phyloP scores from a whole-genome alignment of 257 asterid species.

The Oldenlandia corymbosa region DNA sequence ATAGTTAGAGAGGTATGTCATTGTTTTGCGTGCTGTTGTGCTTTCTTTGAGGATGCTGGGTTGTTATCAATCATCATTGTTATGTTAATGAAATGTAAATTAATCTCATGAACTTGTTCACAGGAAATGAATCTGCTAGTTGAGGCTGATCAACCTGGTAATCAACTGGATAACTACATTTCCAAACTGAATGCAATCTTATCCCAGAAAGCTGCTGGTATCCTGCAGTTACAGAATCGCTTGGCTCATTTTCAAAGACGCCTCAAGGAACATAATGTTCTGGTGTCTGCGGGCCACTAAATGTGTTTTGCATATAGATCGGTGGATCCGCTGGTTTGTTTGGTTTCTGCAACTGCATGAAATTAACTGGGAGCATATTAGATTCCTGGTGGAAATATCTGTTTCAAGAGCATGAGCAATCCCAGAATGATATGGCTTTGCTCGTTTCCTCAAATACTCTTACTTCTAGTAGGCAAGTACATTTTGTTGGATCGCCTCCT shows the following conservation, averaged over 20 bases:
- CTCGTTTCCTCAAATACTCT: constrained; percentile 14
- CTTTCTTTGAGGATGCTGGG: neutral
- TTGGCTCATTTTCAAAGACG: constrained; percentile 79
- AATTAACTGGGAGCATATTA: constrained; percentile 17
- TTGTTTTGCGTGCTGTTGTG: constrained; percentile 7
- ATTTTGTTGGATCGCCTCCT: constrained; percentile 9
- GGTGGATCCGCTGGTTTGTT: constrained; percentile 11
- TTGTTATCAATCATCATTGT: neutral
- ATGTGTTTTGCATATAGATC: constrained; percentile 5
- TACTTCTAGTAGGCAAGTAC: constrained; percentile 3
- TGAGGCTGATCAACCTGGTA: constrained; percentile 95
- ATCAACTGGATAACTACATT: constrained; percentile 69
- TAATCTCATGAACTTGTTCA: constrained; percentile 3
- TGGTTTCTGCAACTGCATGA: constrained; percentile 10
- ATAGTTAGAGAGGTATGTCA: constrained; percentile 84
- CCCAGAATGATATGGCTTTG: constrained; percentile 7
- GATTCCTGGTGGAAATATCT: constrained; percentile 13
- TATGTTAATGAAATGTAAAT: neutral
- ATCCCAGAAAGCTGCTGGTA: constrained; percentile 86
- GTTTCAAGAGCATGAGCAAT: neutral
- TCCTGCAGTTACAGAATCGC: constrained; percentile 72
- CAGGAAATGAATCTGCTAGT: constrained; percentile 97
- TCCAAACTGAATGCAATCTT: constrained; percentile 75
- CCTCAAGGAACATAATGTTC: constrained; percentile 82
- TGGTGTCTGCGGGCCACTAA: constrained; percentile 69